Evolutionary conservation across 768 basidiomycete genomes (phyloP), one percentile per base, ranked within the genome.

Genomic region (Lactarius trivialis): DNA sequence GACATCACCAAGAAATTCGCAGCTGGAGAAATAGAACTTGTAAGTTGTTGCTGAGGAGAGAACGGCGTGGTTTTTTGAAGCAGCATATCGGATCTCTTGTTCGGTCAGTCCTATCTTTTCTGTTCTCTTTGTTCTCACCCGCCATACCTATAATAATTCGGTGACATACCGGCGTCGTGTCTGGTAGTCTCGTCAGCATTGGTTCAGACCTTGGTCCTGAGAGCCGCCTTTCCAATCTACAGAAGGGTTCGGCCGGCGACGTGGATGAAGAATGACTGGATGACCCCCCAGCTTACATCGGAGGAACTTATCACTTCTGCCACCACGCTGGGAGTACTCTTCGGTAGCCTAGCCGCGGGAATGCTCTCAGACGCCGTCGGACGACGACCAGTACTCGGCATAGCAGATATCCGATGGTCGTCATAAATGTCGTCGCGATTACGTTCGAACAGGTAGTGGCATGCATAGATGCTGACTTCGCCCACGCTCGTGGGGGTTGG

Each of bases 261-360:
- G 11, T 15, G 36, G 12, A 3, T 64, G n/a, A 9, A 14, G 15
- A 24, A 19, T 51, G 33, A 50, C 6, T 52, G 15, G 19, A 19
- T 51, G 33, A 50, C 6, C 54, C 39, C 58, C 51, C 30, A 30
- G 28, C 28, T 51, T 32, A 51, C 50, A 11, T 19, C 17, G 8
- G 19, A 88, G 86, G 90, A 92, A 79, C 79, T 90, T 36, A 89
- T 91, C 70, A 91, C 89, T 0, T 88, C 88, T 7, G 75, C 88
- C 0, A 91, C 89, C 0, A 92, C 89, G 0, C 77, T 91, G 30
- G 88, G 88, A 12, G 90, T 90, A 0, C 77, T 92, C 5, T 61
- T 91, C 2, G 90, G 89, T n/a, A 85, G 87, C 54, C 77, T 92
- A 5, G 76, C 75, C 7, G 86, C 86, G 4, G 89, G 89, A 12